Conservation (phyloP, 345 rosid species). For the Camelina laxa region DNA sequence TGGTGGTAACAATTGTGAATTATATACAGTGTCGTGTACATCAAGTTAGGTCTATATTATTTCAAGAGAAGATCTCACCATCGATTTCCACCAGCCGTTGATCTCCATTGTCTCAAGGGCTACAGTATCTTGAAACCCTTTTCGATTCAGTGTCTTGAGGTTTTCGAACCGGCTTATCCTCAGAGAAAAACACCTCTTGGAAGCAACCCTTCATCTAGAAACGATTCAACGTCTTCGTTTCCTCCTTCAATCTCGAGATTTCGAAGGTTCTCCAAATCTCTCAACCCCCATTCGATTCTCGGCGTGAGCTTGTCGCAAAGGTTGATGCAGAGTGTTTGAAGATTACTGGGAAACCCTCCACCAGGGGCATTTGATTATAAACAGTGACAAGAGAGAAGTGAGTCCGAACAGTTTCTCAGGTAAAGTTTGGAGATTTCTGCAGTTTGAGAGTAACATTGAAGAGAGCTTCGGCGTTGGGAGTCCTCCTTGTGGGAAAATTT, state of each 20-base stretch:
- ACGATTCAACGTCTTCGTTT: slow-evolving; percentile 38
- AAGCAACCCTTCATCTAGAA: slow-evolving; percentile 47
- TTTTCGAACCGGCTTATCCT: slow-evolving; percentile 39
- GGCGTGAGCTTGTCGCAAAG: slow-evolving; percentile 46
- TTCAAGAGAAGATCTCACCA: slow-evolving; percentile 32
- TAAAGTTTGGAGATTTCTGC: slow-evolving; percentile 42
- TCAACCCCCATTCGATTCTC: slow-evolving; percentile 39
- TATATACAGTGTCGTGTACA: slow-evolving; percentile 22
- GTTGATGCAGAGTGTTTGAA: slow-evolving; percentile 42
- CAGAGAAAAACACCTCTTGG: slow-evolving; percentile 39
- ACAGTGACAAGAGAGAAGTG: slow-evolving; percentile 42
- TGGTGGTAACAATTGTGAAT: background rate
- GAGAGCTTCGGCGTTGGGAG: slow-evolving; percentile 44
- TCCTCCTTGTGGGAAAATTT: slow-evolving; percentile 43
- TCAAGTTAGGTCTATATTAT: slow-evolving; percentile 32
- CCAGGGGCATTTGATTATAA: slow-evolving; percentile 46
- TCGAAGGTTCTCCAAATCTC: slow-evolving; percentile 40
- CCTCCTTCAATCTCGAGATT: slow-evolving; percentile 50
- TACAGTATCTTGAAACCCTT: slow-evolving; percentile 39
- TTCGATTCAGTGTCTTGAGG: slow-evolving; percentile 32
- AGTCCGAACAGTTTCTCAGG: slow-evolving; percentile 47
- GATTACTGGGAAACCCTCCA: slow-evolving; percentile 45
- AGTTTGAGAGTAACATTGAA: slow-evolving; percentile 46
- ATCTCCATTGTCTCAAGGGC: slow-evolving; percentile 43
- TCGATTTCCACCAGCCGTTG: slow-evolving; percentile 45